These are phyloP conservation scores for Apiospora kogelbergensis DNA, from an alignment of 2,329 filamentous ascomycete species.

Conservation along the genomic window DNA sequence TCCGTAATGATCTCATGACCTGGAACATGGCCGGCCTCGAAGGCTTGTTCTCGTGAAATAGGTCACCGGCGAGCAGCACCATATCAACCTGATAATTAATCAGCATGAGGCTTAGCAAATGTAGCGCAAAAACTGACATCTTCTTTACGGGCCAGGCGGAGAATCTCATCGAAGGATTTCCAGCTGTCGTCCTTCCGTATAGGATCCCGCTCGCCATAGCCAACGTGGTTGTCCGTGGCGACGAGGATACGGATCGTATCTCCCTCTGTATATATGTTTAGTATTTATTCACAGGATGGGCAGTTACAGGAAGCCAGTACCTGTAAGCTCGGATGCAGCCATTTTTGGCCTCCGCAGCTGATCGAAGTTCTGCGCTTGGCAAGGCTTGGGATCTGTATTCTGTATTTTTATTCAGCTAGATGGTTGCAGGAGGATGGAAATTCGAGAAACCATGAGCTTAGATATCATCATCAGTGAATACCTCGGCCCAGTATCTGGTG, in stretches of 20 bases:
- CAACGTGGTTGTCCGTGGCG: slow-evolving; percentile 96
- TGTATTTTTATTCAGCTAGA: not conserved
- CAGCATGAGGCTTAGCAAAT: slow-evolving; percentile 13
- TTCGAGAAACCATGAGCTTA: not conserved
- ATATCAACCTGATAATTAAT: slow-evolving; percentile 75
- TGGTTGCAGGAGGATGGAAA: not conserved
- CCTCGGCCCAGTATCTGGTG: not conserved
- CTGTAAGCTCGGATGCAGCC: not conserved
- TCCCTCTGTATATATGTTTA: slow-evolving; percentile 38
- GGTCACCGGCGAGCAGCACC: slow-evolving; percentile 90
- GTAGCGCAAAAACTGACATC: slow-evolving; percentile 55
- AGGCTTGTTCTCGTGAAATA: slow-evolving; percentile 98
- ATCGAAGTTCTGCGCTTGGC: not conserved
- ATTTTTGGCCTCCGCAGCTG: not conserved
- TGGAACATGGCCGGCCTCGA: slow-evolving; percentile 95
- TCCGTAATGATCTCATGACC: slow-evolving; percentile 90
- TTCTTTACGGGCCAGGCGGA: slow-evolving; percentile 79
- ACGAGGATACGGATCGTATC: slow-evolving; percentile 95
- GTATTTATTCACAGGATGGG: not conserved
- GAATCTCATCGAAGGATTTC: slow-evolving; percentile 93
- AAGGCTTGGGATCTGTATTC: not conserved
- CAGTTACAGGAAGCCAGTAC: not conserved
- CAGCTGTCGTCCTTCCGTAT: slow-evolving; percentile 97
- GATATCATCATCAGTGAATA: not conserved
- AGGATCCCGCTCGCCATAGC: slow-evolving; percentile 89